A percentile compares a stretch with the other conserved stretches of the same genome.
Conservation (phyloP, 495 filamentous ascomycete genomes). For the Parathielavia appendiculata region DNA sequence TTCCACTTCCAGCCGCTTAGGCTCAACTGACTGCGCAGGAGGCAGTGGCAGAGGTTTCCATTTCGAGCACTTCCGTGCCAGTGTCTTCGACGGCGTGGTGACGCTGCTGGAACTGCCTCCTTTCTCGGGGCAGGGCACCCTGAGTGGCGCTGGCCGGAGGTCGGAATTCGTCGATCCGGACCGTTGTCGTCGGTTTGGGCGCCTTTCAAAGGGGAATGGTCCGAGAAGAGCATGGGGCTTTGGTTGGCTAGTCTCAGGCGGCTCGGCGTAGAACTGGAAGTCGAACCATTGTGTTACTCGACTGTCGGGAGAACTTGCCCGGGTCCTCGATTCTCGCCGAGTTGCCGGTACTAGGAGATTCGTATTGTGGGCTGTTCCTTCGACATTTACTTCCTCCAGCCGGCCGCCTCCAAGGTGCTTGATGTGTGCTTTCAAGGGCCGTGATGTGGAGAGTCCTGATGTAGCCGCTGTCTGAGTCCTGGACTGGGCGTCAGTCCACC, state of each 20-base stretch:
- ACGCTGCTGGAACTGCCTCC: not conserved
- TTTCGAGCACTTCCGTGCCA: conserved; percentile 18
- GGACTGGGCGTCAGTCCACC: not conserved
- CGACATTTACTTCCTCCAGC: conserved; percentile 15
- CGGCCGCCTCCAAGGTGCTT: conserved; percentile 34
- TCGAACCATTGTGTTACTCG: conserved; percentile 36
- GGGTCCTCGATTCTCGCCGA: not conserved
- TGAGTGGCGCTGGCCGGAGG: conserved; percentile 22
- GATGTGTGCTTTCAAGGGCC: conserved; percentile 23
- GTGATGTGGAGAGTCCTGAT: not conserved
- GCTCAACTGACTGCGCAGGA: conserved; percentile 3
- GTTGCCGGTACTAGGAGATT: conserved; percentile 4
- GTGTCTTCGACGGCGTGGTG: not conserved
- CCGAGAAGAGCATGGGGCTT: not conserved
- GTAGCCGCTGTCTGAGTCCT: not conserved
- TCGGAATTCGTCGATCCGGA: conserved; percentile 8
- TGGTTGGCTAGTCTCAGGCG: not conserved
- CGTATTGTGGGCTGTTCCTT: conserved; percentile 10
- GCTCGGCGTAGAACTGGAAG: conserved; percentile 26
- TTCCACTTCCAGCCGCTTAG: not conserved
- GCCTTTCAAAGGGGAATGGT: not conserved
- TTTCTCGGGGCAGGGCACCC: conserved; percentile 18
- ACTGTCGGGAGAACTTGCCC: conserved; percentile 22
- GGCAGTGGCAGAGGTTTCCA: conserved; percentile 27
- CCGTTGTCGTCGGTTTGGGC: not conserved